Evolutionary conservation across 2,329 filamentous ascomycete genomes (phyloP).

Genomic region (Chlorencoelia australis): DNA sequence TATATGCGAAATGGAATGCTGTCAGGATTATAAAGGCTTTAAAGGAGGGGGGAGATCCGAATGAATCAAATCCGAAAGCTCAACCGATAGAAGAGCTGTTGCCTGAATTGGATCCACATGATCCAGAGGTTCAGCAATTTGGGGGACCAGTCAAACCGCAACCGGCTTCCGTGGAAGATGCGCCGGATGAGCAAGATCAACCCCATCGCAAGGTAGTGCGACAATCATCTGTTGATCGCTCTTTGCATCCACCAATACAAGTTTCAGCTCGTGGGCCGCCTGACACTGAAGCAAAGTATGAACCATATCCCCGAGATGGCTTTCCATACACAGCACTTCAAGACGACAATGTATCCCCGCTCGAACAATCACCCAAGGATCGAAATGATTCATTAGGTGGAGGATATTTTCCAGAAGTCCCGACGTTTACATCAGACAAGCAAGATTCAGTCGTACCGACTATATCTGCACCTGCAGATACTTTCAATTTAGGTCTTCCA

Average conservation of each 20-base stretch:
- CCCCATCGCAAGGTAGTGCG: conserved; percentile 34
- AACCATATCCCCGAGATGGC: conserved; percentile 26
- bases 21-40: conserved; percentile 83
- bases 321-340: conserved; percentile 25
- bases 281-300: conserved; percentile 19
- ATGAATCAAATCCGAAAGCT: conserved; percentile 71
- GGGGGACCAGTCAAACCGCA: conserved; percentile 33
- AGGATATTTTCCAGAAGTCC: conserved; percentile 47
- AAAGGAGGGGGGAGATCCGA: conserved; percentile 85
- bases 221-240: conserved; percentile 39
- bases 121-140: conserved; percentile 54
- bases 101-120: conserved; percentile 47
- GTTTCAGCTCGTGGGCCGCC: conserved; percentile 23
- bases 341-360: conserved; percentile 39
- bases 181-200: conserved; percentile 44
- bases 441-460: conserved; percentile 20
- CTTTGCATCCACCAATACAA: conserved; percentile 33
- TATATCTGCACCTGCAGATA: conserved; percentile 20
- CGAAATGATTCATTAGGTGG: conserved; percentile 41
- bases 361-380: conserved; percentile 34
- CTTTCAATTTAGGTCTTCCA: conserved; percentile 18
- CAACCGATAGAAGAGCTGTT: conserved; percentile 38
- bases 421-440: conserved; percentile 23
- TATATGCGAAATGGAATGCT: conserved; percentile 94
- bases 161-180: conserved; percentile 41